Evolutionary conservation across 192 early-diverging fungal species (phyloP).

Genomic region (Oehlia diaphana): DNA sequence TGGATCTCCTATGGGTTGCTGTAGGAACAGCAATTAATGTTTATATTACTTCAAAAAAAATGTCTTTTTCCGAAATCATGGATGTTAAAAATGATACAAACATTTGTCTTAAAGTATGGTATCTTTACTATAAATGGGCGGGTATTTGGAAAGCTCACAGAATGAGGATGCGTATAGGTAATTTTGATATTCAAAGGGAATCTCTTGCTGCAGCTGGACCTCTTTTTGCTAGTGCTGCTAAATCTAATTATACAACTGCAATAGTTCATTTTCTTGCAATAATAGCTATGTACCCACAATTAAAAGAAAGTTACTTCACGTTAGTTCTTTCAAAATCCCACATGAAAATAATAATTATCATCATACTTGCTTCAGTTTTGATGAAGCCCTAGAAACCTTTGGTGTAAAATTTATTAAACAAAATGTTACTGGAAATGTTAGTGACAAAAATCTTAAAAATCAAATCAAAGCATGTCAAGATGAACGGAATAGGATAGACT

Average conservation of each 20-base stretch:
- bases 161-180: background rate
- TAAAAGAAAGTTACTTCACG: too few species aligned
- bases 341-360: too few species aligned
- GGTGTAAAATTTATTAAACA: too few species aligned
- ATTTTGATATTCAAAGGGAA: background rate
- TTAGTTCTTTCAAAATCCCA: too few species aligned
- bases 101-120: conserved; percentile 4
- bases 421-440: too few species aligned
- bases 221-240: background rate
- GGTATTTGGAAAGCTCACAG: background rate
- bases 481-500: too few species aligned
- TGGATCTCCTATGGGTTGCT: conserved; percentile 8
- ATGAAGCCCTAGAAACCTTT: too few species aligned
- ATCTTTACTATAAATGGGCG: background rate
- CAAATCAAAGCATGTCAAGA: too few species aligned
- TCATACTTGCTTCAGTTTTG: too few species aligned
- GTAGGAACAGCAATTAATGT: background rate
- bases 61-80: background rate
- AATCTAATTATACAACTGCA: background rate
- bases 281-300: too few species aligned
- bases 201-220: background rate
- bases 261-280: too few species aligned
- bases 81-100: background rate
- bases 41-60: conserved; percentile 3
- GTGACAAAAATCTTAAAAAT: too few species aligned